phyloP scores from a whole-genome alignment of 305 asterid species.

The Salvia sclarea region DNA sequence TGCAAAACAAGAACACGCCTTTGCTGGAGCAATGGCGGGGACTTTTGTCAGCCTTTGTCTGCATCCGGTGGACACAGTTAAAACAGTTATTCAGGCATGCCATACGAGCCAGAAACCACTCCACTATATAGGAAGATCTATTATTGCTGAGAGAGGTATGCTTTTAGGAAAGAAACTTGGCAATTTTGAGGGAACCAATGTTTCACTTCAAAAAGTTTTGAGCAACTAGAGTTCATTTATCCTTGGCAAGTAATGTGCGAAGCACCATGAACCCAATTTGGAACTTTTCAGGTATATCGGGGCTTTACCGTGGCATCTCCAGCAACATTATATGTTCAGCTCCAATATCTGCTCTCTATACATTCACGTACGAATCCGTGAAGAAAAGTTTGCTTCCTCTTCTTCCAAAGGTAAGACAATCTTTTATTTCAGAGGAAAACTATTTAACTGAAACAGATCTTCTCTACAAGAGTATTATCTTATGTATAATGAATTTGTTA shows the following conservation, averaged over 20 bases:
- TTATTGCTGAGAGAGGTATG: constrained; percentile 86
- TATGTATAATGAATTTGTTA: not conserved
- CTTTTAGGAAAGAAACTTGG: constrained; percentile 16
- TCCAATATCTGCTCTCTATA: constrained; percentile 93
- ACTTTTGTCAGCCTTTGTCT: constrained; percentile 83
- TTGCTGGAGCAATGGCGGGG: constrained; percentile 99
- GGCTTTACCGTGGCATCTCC: constrained; percentile 92
- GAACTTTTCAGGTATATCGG: constrained; percentile 62
- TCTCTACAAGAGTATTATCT: not conserved
- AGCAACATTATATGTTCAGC: constrained; percentile 87
- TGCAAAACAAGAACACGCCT: constrained; percentile 86
- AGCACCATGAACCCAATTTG: constrained; percentile 29
- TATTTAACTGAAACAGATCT: constrained; percentile 12
- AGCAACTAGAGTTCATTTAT: too few species aligned
- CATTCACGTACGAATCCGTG: constrained; percentile 87
- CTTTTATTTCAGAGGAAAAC: constrained; percentile 12
- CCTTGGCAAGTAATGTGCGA: constrained; percentile 16
- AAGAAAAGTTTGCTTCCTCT: constrained; percentile 74
- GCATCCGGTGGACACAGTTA: constrained; percentile 89
- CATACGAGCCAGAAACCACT: constrained; percentile 61
- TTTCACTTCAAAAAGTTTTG: constrained; percentile 12
- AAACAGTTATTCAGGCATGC: constrained; percentile 87
- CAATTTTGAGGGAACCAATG: constrained; percentile 6
- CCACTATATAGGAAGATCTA: constrained; percentile 59
- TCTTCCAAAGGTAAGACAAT: constrained; percentile 65